Evolutionary conservation across 2,329 filamentous ascomycete species (phyloP).

Genomic region (Zymoseptoria brevis): DNA sequence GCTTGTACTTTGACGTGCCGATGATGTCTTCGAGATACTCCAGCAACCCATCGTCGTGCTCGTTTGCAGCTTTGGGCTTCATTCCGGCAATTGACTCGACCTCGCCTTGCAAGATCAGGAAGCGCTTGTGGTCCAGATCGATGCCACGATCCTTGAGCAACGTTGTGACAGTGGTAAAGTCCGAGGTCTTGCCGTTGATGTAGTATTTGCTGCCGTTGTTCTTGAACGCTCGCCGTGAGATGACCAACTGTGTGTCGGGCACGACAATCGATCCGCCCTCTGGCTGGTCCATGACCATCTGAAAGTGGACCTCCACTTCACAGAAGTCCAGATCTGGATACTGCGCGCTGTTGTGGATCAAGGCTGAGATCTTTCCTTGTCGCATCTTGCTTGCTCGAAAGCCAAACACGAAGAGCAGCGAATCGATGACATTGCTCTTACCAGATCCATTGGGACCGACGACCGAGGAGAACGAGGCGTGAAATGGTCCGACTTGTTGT

Average conservation of each 20-base stretch:
- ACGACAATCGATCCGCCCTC: constrained; percentile 68
- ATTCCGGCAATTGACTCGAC: constrained; percentile 98
- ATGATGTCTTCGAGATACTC: constrained; percentile 99
- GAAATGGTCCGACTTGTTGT: constrained; percentile 93
- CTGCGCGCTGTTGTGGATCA: constrained; percentile 93
- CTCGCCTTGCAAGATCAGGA: constrained; percentile 93
- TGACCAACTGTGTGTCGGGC: constrained; percentile 73
- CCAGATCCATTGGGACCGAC: constrained; percentile 97
- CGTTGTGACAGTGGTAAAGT: constrained; percentile 84
- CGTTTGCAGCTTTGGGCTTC: constrained; percentile 91
- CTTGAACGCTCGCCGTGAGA: constrained; percentile 89
- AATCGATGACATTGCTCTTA: constrained; percentile 98
- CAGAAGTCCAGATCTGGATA: constrained; percentile 80
- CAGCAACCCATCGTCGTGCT: constrained; percentile 90
- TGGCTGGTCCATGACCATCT: constrained; percentile 84
- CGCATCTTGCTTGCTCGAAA: constrained; percentile 99
- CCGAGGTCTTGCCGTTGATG: constrained; percentile 82
- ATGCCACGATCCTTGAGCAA: constrained; percentile 81
- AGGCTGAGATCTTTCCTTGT: constrained; percentile 92
- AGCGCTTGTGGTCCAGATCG: constrained; percentile 95
- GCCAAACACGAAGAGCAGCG: constrained; percentile 95
- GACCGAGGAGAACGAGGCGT: constrained; percentile 93
- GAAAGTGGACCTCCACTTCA: constrained; percentile 94
- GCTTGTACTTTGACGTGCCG: constrained; percentile 96
- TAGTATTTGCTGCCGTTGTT: constrained; percentile 99